A percentile compares a stretch with the other conserved stretches of the same genome.
These are phyloP conservation scores for Acer saccharum DNA, from an alignment of 345 rosid genomes.

Conservation along the genomic window DNA sequence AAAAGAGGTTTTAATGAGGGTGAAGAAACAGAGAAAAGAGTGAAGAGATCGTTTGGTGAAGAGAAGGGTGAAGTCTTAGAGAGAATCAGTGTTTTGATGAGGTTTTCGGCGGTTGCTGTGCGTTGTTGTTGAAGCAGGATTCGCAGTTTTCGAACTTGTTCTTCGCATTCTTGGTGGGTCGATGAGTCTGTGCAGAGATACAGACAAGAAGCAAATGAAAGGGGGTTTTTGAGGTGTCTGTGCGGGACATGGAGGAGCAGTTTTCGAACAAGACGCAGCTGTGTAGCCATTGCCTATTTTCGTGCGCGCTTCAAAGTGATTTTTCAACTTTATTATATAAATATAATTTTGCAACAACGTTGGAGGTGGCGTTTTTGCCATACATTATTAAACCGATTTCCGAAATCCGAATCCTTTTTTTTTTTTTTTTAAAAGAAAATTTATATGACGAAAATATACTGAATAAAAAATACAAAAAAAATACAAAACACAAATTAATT, in stretches of 20 bases:
- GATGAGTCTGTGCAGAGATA: slow-evolving; percentile 9
- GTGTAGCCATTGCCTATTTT: slow-evolving; percentile 7
- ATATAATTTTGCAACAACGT: too few species aligned
- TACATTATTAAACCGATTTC: too few species aligned
- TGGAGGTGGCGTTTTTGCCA: too few species aligned
- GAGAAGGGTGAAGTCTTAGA: slow-evolving; percentile 38
- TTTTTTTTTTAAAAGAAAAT: too few species aligned
- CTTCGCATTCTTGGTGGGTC: slow-evolving; percentile 37
- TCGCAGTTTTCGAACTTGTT: slow-evolving; percentile 44
- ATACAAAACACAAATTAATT: too few species aligned
- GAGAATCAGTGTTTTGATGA: slow-evolving; percentile 45
- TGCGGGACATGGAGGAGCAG: neutral
- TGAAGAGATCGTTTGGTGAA: slow-evolving; percentile 58
- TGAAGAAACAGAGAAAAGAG: slow-evolving; percentile 43
- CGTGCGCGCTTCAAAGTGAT: neutral
- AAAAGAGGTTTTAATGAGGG: slow-evolving; percentile 48
- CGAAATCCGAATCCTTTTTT: too few species aligned
- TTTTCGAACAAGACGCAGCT: slow-evolving; percentile 4
- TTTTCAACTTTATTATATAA: too few species aligned
- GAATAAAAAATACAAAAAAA: too few species aligned
- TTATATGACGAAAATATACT: too few species aligned
- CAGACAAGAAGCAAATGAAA: neutral
- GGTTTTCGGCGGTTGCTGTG: slow-evolving; percentile 43
- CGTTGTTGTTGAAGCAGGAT: slow-evolving; percentile 58
- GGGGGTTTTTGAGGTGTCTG: neutral